Base-by-base conservation (phyloP, 768 basidiomycete species). In the Lentinula aciculospora region DNA sequence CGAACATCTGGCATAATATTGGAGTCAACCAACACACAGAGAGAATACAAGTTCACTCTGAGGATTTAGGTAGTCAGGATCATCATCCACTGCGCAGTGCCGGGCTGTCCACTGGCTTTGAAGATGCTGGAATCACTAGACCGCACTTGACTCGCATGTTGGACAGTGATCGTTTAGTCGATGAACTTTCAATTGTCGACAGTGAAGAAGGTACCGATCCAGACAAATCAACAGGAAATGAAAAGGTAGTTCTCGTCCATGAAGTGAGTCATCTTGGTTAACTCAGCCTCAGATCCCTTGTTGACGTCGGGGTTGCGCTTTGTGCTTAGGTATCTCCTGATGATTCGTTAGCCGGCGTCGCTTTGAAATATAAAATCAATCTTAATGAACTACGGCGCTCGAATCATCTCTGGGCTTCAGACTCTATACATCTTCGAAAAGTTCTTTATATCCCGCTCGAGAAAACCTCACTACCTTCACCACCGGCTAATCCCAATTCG, bases 401-500 rank as follows among this genome's bases (percentile, higher is more conserved):
- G 48, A 99, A 99, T 70, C 92, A 94, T 62, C 76, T 99, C 7
- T 99, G 97, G 97, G 70, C 92, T 5, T 88, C 91, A 6, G 97
- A 98, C 68, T 81, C 92, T 1, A 89, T 99, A 46, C 92, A 96
- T 71, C 80, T 94, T 32, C 88, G 95, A 28, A 84, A 85, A 46
- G 76, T 83, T 5, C 82, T 97, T 34, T 86, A 89, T 65, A 87
- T 98, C 57, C 94, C 95, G 0, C 65, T 87, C 34, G 82, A 86
- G 51, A 77, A 77, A 60, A 77, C 83, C 23, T 73, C 78, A 78
- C 46, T 74, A 68, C 25, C 54, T 28, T 13, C 25, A 40, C 15
- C 25, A 21, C 7, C 51, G 21, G 34, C 21, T 25, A 25, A 17
- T 23, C 13, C 27, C n/a, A 31, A 29, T 25, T 54, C 21, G 54